These are phyloP conservation scores for Apiotrichum montevideense DNA, from an alignment of 1,284 basidiomycete species.

Conservation along the genomic window DNA sequence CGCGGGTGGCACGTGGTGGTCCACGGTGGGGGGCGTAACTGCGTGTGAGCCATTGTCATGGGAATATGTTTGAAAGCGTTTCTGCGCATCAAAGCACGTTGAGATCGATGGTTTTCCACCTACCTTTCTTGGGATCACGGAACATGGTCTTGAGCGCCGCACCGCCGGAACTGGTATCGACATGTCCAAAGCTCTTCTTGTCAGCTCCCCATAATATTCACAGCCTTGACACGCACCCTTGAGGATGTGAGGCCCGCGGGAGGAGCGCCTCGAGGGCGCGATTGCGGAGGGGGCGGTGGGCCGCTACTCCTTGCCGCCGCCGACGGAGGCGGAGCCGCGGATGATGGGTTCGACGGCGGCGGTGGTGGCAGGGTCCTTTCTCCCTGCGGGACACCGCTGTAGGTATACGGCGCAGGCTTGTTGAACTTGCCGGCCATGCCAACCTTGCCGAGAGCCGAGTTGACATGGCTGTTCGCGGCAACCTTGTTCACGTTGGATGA, in stretches of 20 bases:
- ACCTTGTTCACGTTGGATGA: conserved; percentile 24
- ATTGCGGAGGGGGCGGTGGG: neutral
- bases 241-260: neutral
- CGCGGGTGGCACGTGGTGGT: conserved; percentile 7
- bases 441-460: conserved; percentile 17
- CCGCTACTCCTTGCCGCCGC: neutral
- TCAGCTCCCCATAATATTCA: neutral
- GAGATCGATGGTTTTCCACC: neutral
- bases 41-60: no score
- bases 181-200: conserved; percentile 29
- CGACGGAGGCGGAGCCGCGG: no score
- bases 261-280: neutral
- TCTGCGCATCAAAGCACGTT: no score
- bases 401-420: neutral
- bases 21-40: neutral
- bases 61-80: no score
- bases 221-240: neutral
- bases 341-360: neutral
- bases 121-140: conserved; percentile 33
- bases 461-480: conserved; percentile 13
- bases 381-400: neutral
- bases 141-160: conserved; percentile 34
- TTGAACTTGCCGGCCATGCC: conserved; percentile 10
- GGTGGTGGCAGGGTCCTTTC: neutral
- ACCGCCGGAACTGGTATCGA: conserved; percentile 30